A percentile compares a stretch with the other conserved stretches of the same genome.
These are phyloP conservation scores for Penstemon barbatus DNA, from an alignment of 257 asterid species.

Conservation along the genomic window DNA sequence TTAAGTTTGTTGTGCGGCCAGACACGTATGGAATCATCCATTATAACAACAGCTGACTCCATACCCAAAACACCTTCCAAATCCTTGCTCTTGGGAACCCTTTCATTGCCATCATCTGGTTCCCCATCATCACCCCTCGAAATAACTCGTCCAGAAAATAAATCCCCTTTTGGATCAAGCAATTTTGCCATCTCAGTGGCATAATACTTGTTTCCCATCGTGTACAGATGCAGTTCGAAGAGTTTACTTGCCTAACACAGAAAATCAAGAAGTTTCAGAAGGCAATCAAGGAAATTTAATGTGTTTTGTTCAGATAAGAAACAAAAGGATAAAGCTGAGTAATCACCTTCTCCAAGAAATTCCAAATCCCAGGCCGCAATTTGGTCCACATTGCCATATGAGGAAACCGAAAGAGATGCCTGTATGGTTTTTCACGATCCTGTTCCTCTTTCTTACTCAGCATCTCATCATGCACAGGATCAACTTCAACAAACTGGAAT, in stretches of 20 bases:
- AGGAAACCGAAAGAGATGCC: slow-evolving; percentile 89
- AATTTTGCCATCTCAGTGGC: slow-evolving; percentile 99
- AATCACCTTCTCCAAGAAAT: slow-evolving; percentile 87
- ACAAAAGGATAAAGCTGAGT: background rate
- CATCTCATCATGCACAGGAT: slow-evolving; percentile 74
- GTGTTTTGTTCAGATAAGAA: background rate
- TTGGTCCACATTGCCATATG: slow-evolving; percentile 99
- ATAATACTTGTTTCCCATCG: slow-evolving; percentile 97
- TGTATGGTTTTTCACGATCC: slow-evolving; percentile 78
- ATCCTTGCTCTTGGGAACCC: slow-evolving; percentile 86
- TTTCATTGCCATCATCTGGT: slow-evolving; percentile 76
- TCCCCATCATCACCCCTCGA: slow-evolving; percentile 94
- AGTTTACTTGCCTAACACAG: slow-evolving; percentile 77
- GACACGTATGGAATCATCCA: slow-evolving; percentile 92
- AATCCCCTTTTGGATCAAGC: slow-evolving; percentile 94
- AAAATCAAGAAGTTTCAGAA: slow-evolving; percentile 17
- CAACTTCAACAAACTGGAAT: slow-evolving; percentile 88
- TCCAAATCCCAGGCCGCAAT: slow-evolving; percentile 98
- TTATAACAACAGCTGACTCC: slow-evolving; percentile 87
- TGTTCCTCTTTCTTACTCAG: slow-evolving; percentile 93
- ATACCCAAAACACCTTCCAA: slow-evolving; percentile 95
- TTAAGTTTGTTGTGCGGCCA: slow-evolving; percentile 94
- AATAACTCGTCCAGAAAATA: slow-evolving; percentile 94
- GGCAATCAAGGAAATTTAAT: background rate
- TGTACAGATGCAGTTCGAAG: slow-evolving; percentile 85